Evolutionary conservation across 2,329 filamentous ascomycete genomes (phyloP).

Genomic region (Polychaeton citri): DNA sequence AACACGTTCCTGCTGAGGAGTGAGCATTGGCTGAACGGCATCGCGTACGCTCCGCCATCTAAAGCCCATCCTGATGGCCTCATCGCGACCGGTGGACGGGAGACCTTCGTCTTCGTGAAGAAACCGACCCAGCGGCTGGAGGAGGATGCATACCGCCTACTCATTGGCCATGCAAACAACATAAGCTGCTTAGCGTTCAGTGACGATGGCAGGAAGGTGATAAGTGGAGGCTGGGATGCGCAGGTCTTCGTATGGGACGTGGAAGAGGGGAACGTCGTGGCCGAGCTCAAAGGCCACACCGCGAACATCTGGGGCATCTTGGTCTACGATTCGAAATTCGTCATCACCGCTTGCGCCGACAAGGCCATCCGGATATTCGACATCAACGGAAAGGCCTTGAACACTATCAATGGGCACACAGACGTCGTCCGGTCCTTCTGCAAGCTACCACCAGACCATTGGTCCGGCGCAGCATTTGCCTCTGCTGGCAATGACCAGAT

Average conservation of each 20-base stretch:
- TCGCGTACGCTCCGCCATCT: conserved; percentile 63
- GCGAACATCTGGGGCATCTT: conserved; percentile 86
- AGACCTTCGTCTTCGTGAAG: conserved; percentile 84
- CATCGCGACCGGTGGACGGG: conserved; percentile 76
- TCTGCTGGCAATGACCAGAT: conserved; percentile 88
- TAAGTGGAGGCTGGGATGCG: conserved; percentile 90
- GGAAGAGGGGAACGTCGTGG: conserved; percentile 69
- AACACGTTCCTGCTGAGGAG: conserved; percentile 66
- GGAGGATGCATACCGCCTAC: conserved; percentile 70
- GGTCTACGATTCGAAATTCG: conserved; percentile 62
- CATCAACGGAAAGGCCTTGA: conserved; percentile 47
- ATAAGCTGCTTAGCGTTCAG: conserved; percentile 77
- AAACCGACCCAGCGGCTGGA: conserved; percentile 52
- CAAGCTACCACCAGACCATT: conserved; percentile 59
- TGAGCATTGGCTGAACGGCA: conserved; percentile 73
- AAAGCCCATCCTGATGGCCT: conserved; percentile 61
- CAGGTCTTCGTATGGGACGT: conserved; percentile 77
- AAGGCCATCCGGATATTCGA: conserved; percentile 77
- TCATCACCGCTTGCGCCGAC: conserved; percentile 78
- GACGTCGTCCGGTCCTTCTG: conserved; percentile 85
- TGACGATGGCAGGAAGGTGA: conserved; percentile 56
- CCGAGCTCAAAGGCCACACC: conserved; percentile 61
- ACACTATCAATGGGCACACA: conserved; percentile 54
- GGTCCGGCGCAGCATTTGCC: conserved; percentile 80
- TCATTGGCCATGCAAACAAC: conserved; percentile 78